phyloP scores from a whole-genome alignment of 495 filamentous ascomycete genomes.

The Tuber magnatum region DNA sequence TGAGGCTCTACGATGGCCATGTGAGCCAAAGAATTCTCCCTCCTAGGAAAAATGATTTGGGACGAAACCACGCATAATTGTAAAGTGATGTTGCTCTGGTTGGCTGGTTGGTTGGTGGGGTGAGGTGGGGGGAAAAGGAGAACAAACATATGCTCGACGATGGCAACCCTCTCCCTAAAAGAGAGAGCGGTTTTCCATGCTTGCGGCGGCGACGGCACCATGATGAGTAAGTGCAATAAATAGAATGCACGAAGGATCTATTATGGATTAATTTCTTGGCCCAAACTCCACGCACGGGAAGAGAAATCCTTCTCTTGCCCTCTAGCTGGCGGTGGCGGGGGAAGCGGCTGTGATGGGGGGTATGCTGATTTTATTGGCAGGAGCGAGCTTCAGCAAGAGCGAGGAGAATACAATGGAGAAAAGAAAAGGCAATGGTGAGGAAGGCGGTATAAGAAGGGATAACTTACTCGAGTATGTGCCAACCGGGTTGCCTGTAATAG shows the following conservation, averaged over 20 bases:
- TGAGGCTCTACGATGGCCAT: slow-evolving; percentile 34
- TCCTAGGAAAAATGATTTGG: slow-evolving; percentile 17
- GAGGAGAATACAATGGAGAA: background rate
- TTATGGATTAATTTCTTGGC: background rate
- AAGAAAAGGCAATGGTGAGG: background rate
- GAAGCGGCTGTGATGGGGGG: background rate
- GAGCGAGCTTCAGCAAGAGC: background rate
- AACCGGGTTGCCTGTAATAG: background rate
- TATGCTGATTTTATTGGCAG: background rate
- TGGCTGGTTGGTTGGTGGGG: background rate
- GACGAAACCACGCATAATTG: background rate
- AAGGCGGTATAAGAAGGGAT: background rate
- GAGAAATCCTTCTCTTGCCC: background rate
- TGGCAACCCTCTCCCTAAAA: slow-evolving; percentile 32
- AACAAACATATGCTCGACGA: slow-evolving; percentile 44
- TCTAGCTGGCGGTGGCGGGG: background rate
- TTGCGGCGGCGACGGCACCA: slow-evolving; percentile 7
- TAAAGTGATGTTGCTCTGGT: background rate
- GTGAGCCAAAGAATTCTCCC: slow-evolving; percentile 24
- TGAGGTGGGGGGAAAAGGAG: slow-evolving; percentile 36
- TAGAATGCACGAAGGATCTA: background rate
- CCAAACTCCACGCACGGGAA: background rate
- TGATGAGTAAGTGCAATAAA: background rate
- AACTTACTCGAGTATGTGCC: background rate
- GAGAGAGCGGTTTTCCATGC: slow-evolving; percentile 28